Percentiles rank a stretch among this genome's conserved stretches.
These are phyloP conservation scores for Quercus ilex DNA, from an alignment of 306 rosid species.

Conservation along the genomic window DNA sequence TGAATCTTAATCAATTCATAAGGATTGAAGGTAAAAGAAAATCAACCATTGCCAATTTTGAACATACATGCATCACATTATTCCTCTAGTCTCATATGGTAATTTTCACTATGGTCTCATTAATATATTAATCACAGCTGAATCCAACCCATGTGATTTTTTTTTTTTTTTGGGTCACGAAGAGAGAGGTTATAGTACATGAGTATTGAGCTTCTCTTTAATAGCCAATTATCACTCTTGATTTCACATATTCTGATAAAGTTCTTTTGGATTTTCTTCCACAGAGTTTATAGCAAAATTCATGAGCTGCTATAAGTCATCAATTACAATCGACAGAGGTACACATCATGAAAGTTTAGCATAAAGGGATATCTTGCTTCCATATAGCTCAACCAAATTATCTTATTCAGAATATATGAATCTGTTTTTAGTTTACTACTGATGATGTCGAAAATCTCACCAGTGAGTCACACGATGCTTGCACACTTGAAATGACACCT, in stretches of 20 bases:
- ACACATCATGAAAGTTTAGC: not conserved
- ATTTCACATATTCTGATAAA: not conserved
- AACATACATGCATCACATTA: not conserved
- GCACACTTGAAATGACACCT: no score
- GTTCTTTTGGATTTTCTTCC: not conserved
- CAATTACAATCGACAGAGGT: not conserved
- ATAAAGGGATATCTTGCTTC: not conserved
- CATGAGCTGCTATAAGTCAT: slow-evolving; percentile 44
- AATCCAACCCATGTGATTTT: no score
- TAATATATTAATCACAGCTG: no score
- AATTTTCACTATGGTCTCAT: no score
- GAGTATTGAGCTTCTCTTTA: not conserved
- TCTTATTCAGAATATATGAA: not conserved
- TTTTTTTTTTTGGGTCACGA: no score
- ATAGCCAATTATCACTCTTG: not conserved
- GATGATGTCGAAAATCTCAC: no score
- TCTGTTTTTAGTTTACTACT: not conserved
- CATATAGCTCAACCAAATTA: not conserved
- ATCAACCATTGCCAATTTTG: no score
- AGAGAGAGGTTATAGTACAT: no score
- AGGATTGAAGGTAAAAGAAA: slow-evolving; percentile 44
- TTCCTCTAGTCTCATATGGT: not conserved
- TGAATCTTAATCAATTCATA: slow-evolving; percentile 29
- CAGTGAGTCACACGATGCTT: no score
- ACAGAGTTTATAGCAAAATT: slow-evolving; percentile 53